These are phyloP conservation scores for Solanum hybrid DNA, from an alignment of 305 asterid species.

Conservation along the genomic window DNA sequence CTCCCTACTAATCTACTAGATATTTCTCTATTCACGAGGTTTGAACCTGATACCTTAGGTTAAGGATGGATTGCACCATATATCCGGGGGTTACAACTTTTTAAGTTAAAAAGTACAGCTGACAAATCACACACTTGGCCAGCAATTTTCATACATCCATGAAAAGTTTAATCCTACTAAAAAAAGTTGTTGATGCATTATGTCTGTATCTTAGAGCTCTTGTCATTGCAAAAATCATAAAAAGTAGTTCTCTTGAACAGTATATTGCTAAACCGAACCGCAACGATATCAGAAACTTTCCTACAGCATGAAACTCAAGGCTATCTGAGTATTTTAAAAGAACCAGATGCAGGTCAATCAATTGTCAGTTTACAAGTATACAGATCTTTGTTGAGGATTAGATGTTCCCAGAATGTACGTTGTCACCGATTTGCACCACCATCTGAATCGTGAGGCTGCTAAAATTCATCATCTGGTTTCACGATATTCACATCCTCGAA, in stretches of 20 bases:
- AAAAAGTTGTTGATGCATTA: not conserved
- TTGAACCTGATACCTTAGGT: not conserved
- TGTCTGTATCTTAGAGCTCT: not conserved
- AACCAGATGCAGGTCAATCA: not conserved
- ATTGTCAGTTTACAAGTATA: not conserved
- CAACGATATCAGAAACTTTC: not conserved
- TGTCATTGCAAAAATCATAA: not conserved
- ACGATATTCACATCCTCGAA: constrained; percentile 66
- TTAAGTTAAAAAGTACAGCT: not conserved
- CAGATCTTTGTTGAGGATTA: not conserved
- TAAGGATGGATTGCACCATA: not conserved
- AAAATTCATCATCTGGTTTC: constrained; percentile 43
- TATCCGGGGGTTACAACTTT: not conserved
- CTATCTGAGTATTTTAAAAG: not conserved
- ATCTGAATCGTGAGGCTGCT: constrained; percentile 49
- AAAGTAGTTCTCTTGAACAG: not conserved
- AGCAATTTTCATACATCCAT: not conserved
- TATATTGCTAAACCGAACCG: not conserved
- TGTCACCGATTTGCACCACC: constrained; percentile 38
- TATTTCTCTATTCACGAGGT: not conserved
- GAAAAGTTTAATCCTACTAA: not conserved
- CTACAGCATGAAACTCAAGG: not conserved
- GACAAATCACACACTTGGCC: not conserved
- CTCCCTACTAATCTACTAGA: not conserved
- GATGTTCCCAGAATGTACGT: not conserved